Evolutionary conservation across 345 rosid species (phyloP).

Genomic region (Lepidium sativum): DNA sequence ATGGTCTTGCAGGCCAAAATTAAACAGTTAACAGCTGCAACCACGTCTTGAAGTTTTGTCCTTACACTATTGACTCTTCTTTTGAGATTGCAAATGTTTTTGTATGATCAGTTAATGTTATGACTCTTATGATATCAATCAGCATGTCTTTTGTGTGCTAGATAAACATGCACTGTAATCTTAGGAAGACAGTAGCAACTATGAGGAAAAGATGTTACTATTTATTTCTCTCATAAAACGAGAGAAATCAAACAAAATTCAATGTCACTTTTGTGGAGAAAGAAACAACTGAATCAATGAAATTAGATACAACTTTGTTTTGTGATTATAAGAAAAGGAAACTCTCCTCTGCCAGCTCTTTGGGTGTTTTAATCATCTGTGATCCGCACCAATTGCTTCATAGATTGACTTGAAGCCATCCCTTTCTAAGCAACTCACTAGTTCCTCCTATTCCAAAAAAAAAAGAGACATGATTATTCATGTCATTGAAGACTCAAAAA

Average conservation of each 20-base stretch:
- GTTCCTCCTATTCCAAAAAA: slow-evolving; percentile 55
- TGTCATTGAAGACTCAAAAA: neutral
- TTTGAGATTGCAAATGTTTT: neutral
- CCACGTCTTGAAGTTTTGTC: slow-evolving; percentile 11
- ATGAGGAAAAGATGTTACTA: neutral
- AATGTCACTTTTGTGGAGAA: neutral
- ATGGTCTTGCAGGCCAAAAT: slow-evolving; percentile 60
- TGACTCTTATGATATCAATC: neutral
- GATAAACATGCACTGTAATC: neutral
- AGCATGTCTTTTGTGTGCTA: neutral
- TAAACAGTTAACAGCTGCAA: slow-evolving; percentile 50
- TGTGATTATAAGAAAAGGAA: neutral
- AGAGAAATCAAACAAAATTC: neutral
- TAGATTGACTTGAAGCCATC: slow-evolving; percentile 79
- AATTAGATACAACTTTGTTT: slow-evolving; percentile 1
- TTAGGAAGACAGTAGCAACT: neutral
- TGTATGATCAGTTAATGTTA: neutral
- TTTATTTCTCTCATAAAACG: slow-evolving; percentile 1
- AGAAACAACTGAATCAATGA: slow-evolving; percentile 14
- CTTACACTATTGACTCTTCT: neutral
- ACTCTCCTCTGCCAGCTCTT: neutral
- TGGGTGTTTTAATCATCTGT: slow-evolving; percentile 35
- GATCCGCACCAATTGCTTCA: slow-evolving; percentile 92
- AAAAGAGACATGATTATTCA: neutral
- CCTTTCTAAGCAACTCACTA: slow-evolving; percentile 73